These are phyloP conservation scores for Spergularia azorica DNA, from an alignment of 179 eudicot genomes.

Conservation along the genomic window DNA sequence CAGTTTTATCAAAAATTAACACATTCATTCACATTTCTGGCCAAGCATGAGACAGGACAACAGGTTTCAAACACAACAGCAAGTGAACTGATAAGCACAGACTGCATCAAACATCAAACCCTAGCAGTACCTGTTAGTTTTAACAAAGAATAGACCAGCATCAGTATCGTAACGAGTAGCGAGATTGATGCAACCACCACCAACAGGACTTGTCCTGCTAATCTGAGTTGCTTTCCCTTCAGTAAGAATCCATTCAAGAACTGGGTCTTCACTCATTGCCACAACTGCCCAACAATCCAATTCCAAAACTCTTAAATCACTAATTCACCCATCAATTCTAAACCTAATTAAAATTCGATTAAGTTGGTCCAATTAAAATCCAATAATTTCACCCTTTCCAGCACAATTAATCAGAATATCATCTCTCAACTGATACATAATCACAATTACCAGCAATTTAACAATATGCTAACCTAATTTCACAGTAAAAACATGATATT, in stretches of 20 bases:
- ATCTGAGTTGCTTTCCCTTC: conserved; percentile 86
- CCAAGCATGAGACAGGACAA: neutral
- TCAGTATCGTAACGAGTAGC: conserved; percentile 85
- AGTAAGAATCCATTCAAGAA: conserved; percentile 82
- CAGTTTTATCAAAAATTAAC: neutral
- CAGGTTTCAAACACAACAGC: too few relatives aligned
- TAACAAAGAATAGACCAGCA: conserved; percentile 89
- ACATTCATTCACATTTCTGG: neutral
- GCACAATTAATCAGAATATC: neutral
- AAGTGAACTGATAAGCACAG: neutral
- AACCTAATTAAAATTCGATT: neutral
- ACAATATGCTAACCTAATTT: too few relatives aligned
- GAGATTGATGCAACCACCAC: conserved; percentile 95
- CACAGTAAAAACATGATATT: too few relatives aligned
- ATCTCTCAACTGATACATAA: too few relatives aligned
- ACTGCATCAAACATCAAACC: neutral
- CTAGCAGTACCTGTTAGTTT: conserved; percentile 67
- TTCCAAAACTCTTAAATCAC: conserved; percentile 12
- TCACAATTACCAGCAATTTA: too few relatives aligned
- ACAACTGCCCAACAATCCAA: conserved; percentile 47
- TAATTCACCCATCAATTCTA: neutral
- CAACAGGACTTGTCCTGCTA: conserved; percentile 63
- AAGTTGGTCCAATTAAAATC: neutral
- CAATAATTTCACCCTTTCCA: neutral
- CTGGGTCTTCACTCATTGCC: conserved; percentile 78